Base-by-base conservation (phyloP, 306 rosid genomes). In the Malus orientalis region DNA sequence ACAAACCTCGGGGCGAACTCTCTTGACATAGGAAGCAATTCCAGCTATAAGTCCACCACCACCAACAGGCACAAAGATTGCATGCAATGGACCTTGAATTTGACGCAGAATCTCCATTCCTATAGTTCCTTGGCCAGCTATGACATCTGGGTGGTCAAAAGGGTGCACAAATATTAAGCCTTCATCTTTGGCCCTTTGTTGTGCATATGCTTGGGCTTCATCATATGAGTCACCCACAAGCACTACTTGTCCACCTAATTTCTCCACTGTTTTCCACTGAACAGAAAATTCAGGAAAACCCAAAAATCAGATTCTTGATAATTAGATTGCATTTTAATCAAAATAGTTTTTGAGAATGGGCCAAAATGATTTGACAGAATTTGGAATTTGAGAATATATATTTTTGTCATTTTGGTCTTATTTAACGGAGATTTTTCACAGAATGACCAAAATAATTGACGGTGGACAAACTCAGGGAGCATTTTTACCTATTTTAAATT, bases 11-110 rank as follows among this genome's bases (percentile, higher is more conserved):
- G 98, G 98, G 74, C 81, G 77, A 74, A 95, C 90, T 81, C 96
- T 91, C 93, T 90, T 95, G 63, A 95, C 92, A 71, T 90, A 95
- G 63, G 97, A 93, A 60, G 97, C 98, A 82, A 95, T 87, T 38
- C 98, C 97, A 72, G 98, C 93, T 29, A 92, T 92, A 54, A 95
- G 89, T 63, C 98, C 97, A 49, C 98, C 98, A 45, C 98, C 98
- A 51, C 98, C 98, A 40, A 95, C 93, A 5, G 97, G 98, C 81
- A 95, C 98, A 78, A 95, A 92, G 38, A 92, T 92, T 13, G 98
- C 97, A 78, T 88, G 89, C 84, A 90, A 27, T 3, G 93, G 91
- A 54, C 83, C 80, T 65, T 80, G 75, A 77, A 85, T 82, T 81
- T 95, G 97, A 67, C 96, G 95, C 40, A 85, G 76, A 76, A 95